Evolutionary conservation across 1,284 basidiomycete species (phyloP), one percentile per base, ranked within the genome.

Genomic region (Ustilago trichophora): DNA sequence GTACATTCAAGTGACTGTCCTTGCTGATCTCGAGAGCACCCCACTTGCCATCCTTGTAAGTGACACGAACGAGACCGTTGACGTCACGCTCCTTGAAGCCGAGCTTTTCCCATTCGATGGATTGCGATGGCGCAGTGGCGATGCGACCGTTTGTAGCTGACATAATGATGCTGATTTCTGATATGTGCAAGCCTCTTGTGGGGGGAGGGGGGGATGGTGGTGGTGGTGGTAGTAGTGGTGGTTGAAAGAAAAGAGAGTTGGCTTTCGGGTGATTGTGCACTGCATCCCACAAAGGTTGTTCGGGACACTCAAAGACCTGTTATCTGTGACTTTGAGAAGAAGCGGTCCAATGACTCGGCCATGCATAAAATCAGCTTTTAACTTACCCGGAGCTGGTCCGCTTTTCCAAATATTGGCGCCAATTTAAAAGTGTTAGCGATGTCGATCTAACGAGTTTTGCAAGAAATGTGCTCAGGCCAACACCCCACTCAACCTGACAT

Each of bases 1-100:
- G 77, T 11, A 82, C 53, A 19, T 75, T 75, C 44, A 82, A 46
- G 35, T 78, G 69, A 16, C 72, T 71, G 41, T 74, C 74, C 29
- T 73, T 69, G 43, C 73, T 67, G 57, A 73, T 76, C 45, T 71
- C 69, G 21, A 68, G 65, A 27, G 43, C 24, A 21, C 70, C 72
- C 80, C 80, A 81, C 33, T 72, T 48, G 44, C 76, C 77, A 24
- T 74, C 54, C 31, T 59, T 55, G 57, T 55, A 76, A 13, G 58
- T 64, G 41, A 72, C 63, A 21, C 53, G 52, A 3, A 74, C 62
- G 24, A 65, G 52, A 25, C 65, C 72, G 48, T 74, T 74, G 46
- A 72, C 69, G 9, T 59, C 51, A 22, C 65, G 51, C 54, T 72
- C 69, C 38, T 59, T 64, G 65, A 74, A 74, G 19, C 66, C 69